Evolutionary conservation across 2,329 filamentous ascomycete genomes (phyloP).

Genomic region (Fusarium sulawesiense): DNA sequence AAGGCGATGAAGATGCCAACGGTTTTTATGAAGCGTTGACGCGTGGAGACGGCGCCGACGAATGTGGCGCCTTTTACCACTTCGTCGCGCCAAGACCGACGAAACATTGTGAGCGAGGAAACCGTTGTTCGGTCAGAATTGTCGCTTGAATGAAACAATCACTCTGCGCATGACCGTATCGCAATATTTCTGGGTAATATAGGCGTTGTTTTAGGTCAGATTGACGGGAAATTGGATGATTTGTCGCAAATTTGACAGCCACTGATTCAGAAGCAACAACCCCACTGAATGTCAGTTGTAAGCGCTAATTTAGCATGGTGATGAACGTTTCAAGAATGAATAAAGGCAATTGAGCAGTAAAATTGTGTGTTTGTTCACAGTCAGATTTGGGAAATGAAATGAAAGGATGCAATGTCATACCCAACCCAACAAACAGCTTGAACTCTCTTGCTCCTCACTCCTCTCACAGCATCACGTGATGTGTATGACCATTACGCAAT

Average conservation of each 20-base stretch:
- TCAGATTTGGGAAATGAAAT: neutral
- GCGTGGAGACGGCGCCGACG: slow-evolving; percentile 5
- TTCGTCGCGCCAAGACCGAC: slow-evolving; percentile 9
- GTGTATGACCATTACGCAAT: slow-evolving; percentile 40
- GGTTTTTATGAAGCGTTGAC: slow-evolving; percentile 23
- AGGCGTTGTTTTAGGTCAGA: neutral
- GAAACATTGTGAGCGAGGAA: slow-evolving; percentile 7
- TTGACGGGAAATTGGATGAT: neutral
- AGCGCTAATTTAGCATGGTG: neutral
- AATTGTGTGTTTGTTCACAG: neutral
- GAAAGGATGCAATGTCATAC: slow-evolving; percentile 5
- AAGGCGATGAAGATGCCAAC: slow-evolving; percentile 25
- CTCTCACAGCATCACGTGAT: slow-evolving; percentile 18
- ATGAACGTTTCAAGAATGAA: neutral
- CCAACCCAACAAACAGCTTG: neutral
- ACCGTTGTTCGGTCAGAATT: too few species aligned
- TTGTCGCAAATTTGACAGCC: neutral
- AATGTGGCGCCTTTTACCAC: slow-evolving; percentile 8
- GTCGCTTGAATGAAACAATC: neutral
- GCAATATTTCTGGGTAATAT: too few species aligned
- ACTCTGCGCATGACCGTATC: neutral
- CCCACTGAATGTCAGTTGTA: neutral
- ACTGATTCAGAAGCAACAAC: neutral
- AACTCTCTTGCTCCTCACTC: neutral
- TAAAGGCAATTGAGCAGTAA: neutral